Evolutionary conservation across 2,329 filamentous ascomycete species (phyloP).

Genomic region (Penicillium sp.): DNA sequence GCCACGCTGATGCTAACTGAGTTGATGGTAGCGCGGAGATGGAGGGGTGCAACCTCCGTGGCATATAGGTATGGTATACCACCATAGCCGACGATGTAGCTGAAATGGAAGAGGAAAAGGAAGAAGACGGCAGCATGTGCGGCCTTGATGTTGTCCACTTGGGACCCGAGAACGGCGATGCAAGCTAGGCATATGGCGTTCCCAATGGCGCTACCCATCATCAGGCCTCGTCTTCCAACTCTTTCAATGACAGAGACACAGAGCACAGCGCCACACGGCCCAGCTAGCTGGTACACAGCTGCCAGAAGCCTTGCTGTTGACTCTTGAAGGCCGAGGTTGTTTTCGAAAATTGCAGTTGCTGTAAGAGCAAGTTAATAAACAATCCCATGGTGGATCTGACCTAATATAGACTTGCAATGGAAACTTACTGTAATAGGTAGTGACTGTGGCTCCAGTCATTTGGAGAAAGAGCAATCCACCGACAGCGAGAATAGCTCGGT

Average conservation of each 20-base stretch:
- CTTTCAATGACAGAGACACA: constrained; percentile 20
- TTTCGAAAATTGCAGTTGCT: constrained; percentile 23
- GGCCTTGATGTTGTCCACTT: constrained; percentile 10
- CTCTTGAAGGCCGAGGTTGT: constrained; percentile 17
- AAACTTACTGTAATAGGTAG: constrained; percentile 22
- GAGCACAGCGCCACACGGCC: constrained; percentile 17
- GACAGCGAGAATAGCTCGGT: constrained; percentile 17
- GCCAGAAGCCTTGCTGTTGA: constrained; percentile 20
- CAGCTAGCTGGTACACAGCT: constrained; percentile 21
- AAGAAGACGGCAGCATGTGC: constrained; percentile 22
- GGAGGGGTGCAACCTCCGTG: constrained; percentile 21
- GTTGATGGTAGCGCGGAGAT: constrained; percentile 24
- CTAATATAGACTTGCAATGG: background rate
- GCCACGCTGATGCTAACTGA: constrained; percentile 24
- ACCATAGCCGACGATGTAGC: constrained; percentile 23
- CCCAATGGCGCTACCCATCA: constrained; percentile 19
- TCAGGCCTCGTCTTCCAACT: constrained; percentile 18
- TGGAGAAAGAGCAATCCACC: constrained; percentile 17
- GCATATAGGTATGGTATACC: constrained; percentile 26
- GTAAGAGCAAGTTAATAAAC: background rate
- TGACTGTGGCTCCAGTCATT: constrained; percentile 22
- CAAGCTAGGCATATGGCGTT: constrained; percentile 18
- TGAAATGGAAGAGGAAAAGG: constrained; percentile 25
- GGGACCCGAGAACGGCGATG: constrained; percentile 19
- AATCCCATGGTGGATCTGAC: fast-evolving